Evolutionary conservation across 768 basidiomycete genomes (phyloP), one percentile per base, ranked within the genome.

Genomic region (Erythrobasidium yunnanense): DNA sequence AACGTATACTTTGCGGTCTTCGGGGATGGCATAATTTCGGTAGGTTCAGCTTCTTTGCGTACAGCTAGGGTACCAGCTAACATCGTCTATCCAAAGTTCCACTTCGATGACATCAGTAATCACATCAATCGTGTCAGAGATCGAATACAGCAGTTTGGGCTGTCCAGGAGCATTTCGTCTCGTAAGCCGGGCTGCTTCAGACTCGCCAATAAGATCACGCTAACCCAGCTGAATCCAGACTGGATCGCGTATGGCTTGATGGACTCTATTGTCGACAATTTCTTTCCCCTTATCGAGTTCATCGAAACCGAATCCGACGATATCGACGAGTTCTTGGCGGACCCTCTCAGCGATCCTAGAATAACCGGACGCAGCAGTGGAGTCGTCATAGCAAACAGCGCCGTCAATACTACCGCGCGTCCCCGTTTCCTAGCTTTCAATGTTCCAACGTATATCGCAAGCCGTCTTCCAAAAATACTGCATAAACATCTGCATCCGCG

Each of bases 241-340:
- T 93, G 90, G 89, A 88, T 96, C 69, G 90, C 89, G 0, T 90
- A 96, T 75, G 87, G 85, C 22, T 81, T 95, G 60, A 78, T 96
- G 69, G 92, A 95, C 73, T 92, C 90, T 0, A 84, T 96, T 56
- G 90, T 96, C 22, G 91, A 96, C 74, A 86, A 88, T 0, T 92
- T 92, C 77, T 90, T 90, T 74, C 89, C 89, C 0, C 81, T 90
- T 66, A 78, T 91, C 66, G 81, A 85, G 69, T 83, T 84, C 66
- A 85, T 95, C 35, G 88, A 88, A 72, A 80, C 79, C 51, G 91
- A 93, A 73, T 85, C 89, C 1, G 80, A 83, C 66, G 82, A 82
- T 18, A 84, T 92, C 57, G 89, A 92, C 71, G 79, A 82, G 13
- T 75, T 87, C 38, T 83, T 91, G 6, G 75, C 77, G 22, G 76